Evolutionary conservation across 768 basidiomycete genomes (phyloP), one percentile per base, ranked within the genome.

Genomic region (Panus rudis): DNA sequence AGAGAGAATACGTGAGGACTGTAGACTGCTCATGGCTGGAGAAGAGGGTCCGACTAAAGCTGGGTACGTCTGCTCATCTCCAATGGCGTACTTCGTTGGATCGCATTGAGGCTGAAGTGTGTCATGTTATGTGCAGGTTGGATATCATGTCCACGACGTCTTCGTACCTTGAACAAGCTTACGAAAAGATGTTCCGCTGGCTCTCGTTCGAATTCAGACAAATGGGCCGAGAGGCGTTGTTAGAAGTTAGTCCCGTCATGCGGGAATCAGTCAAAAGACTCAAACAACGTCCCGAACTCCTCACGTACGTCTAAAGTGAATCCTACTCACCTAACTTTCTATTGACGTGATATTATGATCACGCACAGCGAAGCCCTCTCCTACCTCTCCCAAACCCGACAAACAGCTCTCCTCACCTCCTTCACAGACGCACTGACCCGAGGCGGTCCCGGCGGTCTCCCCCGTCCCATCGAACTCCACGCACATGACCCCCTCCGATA

Each of bases 401-500:
- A 92, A 56, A 65, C 79, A 0, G 80, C 88, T 0, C 72, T 96
- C 1, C 76, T 91, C 7, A 73, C 76, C n/a, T 68, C 81, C 3
- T 97, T 99, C 67, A 72, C 92, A 31, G 76, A 82, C 12, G 92
- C 93, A 0, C 69, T 98, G 7, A 97, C 92, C 0, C 76, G 88
- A 11, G 92, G 93, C 5, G 88, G 87, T 2, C 87, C 81, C 1
- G 84, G 80, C 30, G 90, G 86, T 31, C 68, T 85, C 6, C 90
- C 93, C 10, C 77, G 93, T 4, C 91, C 94, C 1, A 98, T 99
- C 49, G 96, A 98, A 60, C 71, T 99, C 3, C 96, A 99, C 56
- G 96, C 96, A 0, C 96, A 99, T 54, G 96, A 99, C 59, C 94
- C 96, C 0, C 75, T 92, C 51, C 81, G 94, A 24, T 99, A 99